phyloP scores from a whole-genome alignment of 176 grass and related monocot species.

The Oryza longistaminata region DNA sequence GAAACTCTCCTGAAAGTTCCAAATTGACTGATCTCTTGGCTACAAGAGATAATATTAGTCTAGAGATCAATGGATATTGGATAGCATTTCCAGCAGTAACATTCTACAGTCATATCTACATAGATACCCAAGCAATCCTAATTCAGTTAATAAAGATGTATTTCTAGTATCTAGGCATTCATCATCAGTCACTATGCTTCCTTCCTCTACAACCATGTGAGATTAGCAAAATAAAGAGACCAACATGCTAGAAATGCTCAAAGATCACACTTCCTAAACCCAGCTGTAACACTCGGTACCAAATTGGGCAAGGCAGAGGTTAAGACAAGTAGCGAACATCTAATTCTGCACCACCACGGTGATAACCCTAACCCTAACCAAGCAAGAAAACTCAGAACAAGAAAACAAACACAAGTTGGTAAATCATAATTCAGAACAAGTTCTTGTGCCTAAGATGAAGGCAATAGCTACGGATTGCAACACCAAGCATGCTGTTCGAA shows the following conservation, averaged over 20 bases:
- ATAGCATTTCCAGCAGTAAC: not conserved
- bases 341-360: not conserved
- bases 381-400: conserved; percentile 1
- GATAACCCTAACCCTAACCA: conserved; percentile 1
- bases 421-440: not conserved
- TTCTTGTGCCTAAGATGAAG: not conserved
- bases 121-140: not conserved
- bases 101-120: not conserved
- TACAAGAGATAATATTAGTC: not conserved
- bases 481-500: not conserved
- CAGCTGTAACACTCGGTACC: not conserved
- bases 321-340: not conserved
- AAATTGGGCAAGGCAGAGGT: not conserved
- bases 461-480: not conserved
- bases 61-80: not conserved
- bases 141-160: not conserved
- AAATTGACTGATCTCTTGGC: not conserved
- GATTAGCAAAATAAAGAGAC: not conserved
- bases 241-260: conserved; percentile 25
- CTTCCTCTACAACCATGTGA: not conserved
- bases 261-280: conserved; percentile 8
- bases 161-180: not conserved
- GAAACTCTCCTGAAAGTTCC: not conserved
- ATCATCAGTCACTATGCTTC: not conserved
- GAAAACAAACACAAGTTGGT: not conserved